Base-by-base conservation (phyloP, 495 filamentous ascomycete species). In the Wilcoxina mikolae region DNA sequence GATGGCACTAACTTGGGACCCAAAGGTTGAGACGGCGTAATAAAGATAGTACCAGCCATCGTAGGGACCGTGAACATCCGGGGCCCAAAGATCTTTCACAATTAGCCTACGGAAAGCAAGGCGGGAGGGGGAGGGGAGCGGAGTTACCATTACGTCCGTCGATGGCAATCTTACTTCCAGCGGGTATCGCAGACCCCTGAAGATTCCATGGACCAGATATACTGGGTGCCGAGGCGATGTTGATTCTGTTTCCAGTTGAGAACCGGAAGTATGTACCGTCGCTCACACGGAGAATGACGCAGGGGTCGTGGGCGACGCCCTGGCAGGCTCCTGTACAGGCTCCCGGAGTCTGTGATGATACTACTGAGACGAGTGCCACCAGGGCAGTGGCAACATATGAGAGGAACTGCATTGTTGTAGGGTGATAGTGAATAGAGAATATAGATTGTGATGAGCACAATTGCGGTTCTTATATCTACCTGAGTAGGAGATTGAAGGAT, bases 241-340 rank as follows among this genome's bases (percentile, higher is more conserved):
- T 68, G 54, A 88, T 76, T 45, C 72, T 73, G 20, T 72, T 75
- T 25, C 77, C 76, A 0, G 84, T 86, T 1, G 76, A 75, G 69
- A 85, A 87, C 39, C 80, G 78, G 69, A 81, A 88, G 69, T 85
- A 88, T 2, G 69, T 79, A 17, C 81, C 80, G 64, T 86, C 82
- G 2, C 71, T 74, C 27, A 66, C 60, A 52, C 82, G 78, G 31
- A 74, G 74, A 56, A 82, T 77, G 53, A 86, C 70, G 29, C 76
- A 67, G 17, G 80, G 81, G 58, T 86, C 83, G 50, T 85, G 79
- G 26, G 74, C 67, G 3, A 28, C 15, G 51, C 77, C 76, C 55
- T 68, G 73, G 68, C 81, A 85, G 22, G 69, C 68, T 24, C 80
- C 80, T 10, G 69, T 71, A 66, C 81, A 84, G 9, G 75, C 58